A percentile compares a stretch with the other conserved stretches of the same genome.
Evolutionary conservation across 139 green algal species (phyloP).

Genomic region (Chlamydomonas sphaeroides): DNA sequence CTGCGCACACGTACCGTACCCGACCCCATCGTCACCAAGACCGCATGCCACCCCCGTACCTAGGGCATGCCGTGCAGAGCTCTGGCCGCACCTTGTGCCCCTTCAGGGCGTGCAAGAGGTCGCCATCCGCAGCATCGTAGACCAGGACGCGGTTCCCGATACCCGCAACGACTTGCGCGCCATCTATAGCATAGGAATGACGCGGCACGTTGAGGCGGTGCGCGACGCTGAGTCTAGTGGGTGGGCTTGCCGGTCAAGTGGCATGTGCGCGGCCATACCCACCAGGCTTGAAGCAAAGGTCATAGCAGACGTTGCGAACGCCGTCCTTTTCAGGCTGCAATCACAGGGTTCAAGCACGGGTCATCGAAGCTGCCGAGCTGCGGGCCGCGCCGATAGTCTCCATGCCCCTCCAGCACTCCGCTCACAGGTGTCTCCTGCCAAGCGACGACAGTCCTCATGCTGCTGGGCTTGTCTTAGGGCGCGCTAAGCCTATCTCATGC

Average conservation of each 20-base stretch:
- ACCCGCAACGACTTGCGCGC: constrained; percentile 76
- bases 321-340: constrained; percentile 81
- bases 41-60: no score
- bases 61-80: neutral
- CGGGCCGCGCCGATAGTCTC: neutral
- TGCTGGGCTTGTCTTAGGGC: no score
- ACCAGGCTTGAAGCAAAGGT: constrained; percentile 81
- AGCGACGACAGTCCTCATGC: constrained; percentile 65
- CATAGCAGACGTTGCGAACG: constrained; percentile 80
- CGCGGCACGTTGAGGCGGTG: no score
- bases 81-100: constrained; percentile 71
- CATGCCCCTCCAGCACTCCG: neutral
- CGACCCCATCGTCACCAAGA: no score
- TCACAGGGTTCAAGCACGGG: no score
- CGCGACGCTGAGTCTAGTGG: no score
- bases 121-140: constrained; percentile 78
- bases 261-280: constrained; percentile 21
- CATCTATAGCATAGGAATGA: no score
- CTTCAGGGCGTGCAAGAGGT: constrained; percentile 81
- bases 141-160: constrained; percentile 81
- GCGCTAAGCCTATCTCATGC: no score
- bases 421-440: constrained; percentile 70
- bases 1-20: constrained; percentile 42
- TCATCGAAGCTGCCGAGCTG: no score
- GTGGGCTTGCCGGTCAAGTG: neutral